These are phyloP conservation scores for Trichophaea hybrida DNA, from an alignment of 2,329 filamentous ascomycete genomes.

Conservation along the genomic window DNA sequence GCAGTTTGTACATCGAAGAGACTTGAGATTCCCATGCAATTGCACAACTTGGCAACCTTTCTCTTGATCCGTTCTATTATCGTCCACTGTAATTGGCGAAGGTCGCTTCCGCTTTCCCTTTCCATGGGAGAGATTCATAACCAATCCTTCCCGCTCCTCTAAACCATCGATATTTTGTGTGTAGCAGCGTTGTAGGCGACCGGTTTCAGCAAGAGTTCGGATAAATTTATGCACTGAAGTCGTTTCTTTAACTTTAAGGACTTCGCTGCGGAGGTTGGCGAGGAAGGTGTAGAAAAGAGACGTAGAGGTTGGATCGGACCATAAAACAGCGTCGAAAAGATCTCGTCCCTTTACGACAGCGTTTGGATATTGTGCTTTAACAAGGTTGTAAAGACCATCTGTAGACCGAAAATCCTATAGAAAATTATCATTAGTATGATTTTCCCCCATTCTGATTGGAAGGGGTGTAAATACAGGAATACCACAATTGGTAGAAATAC, in stretches of 20 bases:
- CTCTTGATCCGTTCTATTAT: constrained; percentile 19
- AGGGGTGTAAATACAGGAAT: constrained; percentile 45
- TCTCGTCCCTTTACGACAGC: constrained; percentile 52
- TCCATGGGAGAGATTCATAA: constrained; percentile 46
- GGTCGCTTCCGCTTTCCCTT: constrained; percentile 41
- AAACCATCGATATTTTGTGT: constrained; percentile 65
- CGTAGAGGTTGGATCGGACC: constrained; percentile 52
- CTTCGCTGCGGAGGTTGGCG: constrained; percentile 50
- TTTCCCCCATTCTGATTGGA: background rate
- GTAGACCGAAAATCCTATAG: constrained; percentile 56
- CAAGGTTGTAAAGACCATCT: constrained; percentile 57
- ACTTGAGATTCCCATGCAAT: constrained; percentile 53
- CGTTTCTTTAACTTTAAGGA: constrained; percentile 43
- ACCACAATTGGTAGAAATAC: constrained; percentile 61
- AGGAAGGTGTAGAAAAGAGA: constrained; percentile 61
- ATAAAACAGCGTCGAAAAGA: constrained; percentile 56
- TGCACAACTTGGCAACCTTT: constrained; percentile 41
- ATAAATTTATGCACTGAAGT: constrained; percentile 57
- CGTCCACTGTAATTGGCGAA: constrained; percentile 14
- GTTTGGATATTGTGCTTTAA: constrained; percentile 39
- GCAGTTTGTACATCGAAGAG: constrained; percentile 43
- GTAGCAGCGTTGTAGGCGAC: constrained; percentile 56
- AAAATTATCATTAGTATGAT: background rate
- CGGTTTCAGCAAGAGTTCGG: constrained; percentile 48
- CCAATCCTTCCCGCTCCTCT: constrained; percentile 54